phyloP scores from a whole-genome alignment of 2,329 filamentous ascomycete species.

The Trichoderma simmonsii region DNA sequence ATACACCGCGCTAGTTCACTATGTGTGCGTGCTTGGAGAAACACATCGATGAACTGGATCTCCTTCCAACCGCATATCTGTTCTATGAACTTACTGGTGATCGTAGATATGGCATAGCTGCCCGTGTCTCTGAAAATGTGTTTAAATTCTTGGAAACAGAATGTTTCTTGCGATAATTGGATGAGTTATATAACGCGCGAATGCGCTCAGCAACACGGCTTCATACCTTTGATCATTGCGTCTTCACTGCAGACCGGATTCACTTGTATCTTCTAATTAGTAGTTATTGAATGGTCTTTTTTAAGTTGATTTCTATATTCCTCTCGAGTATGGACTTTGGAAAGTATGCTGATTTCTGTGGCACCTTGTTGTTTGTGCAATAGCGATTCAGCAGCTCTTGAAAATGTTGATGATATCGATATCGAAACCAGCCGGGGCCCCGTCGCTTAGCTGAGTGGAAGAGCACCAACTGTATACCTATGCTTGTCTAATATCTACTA shows the following conservation, averaged over 20 bases:
- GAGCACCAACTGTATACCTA: slow-evolving; percentile 18
- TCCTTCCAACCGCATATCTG: not conserved
- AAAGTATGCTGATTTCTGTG: not conserved
- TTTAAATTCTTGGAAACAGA: slow-evolving; percentile 1
- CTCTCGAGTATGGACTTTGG: slow-evolving; percentile 29
- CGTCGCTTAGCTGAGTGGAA: not conserved
- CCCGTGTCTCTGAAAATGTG: not conserved
- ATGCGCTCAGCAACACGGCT: slow-evolving; percentile 27
- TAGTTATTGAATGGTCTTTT: slow-evolving; percentile 27
- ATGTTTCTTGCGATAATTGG: slow-evolving; percentile 20
- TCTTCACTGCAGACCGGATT: slow-evolving; percentile 30
- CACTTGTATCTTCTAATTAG: slow-evolving; percentile 33
- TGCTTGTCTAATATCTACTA: slow-evolving; percentile 26
- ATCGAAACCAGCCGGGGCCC: not conserved
- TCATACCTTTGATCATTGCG: slow-evolving; percentile 25
- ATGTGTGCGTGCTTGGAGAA: not conserved
- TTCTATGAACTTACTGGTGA: not conserved
- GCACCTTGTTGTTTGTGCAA: not conserved
- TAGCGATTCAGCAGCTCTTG: not conserved
- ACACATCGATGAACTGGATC: not conserved
- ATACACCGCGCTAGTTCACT: not conserved
- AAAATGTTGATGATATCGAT: not conserved
- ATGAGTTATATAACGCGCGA: slow-evolving; percentile 22
- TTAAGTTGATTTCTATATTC: slow-evolving; percentile 36
- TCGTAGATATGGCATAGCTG: not conserved